Conservation (phyloP, 331 rosid genomes). For the Pyracantha coccinea region DNA sequence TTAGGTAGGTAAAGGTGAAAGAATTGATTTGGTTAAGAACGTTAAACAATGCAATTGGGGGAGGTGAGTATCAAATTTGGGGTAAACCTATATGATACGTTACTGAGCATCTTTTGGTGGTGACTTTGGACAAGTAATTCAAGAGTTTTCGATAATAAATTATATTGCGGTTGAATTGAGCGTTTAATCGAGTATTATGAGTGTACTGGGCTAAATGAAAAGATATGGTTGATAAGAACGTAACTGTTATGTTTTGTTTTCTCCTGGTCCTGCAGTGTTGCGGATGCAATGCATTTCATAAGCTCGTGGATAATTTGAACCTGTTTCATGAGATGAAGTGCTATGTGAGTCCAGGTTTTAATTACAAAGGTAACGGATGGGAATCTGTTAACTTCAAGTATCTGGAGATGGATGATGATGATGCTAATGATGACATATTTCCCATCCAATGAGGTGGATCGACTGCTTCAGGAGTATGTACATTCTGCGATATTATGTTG, state of each 20-base stretch:
- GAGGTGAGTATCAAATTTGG: not conserved
- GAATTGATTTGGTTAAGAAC: not conserved
- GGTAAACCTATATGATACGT: not conserved
- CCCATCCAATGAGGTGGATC: conserved; percentile 43
- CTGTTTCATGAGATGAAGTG: conserved; percentile 89
- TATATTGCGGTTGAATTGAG: not conserved
- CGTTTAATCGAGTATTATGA: not conserved
- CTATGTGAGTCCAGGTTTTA: conserved; percentile 71
- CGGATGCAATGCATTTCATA: conserved; percentile 86
- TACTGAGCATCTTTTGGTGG: not conserved
- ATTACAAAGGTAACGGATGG: conserved; percentile 62
- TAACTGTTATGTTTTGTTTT: not conserved
- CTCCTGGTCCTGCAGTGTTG: conserved; percentile 51
- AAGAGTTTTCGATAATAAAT: not conserved
- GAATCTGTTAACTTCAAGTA: conserved; percentile 52
- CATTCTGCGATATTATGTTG: conserved; percentile 16
- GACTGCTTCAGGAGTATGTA: conserved; percentile 19
- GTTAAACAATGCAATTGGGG: not conserved
- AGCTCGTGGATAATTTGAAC: conserved; percentile 92
- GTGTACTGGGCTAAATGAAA: not conserved
- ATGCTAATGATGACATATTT: conserved; percentile 29
- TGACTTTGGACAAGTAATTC: not conserved
- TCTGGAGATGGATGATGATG: conserved; percentile 45
- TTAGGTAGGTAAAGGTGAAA: not conserved
- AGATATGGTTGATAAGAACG: not conserved